Evolutionary conservation across 176 grass and related monocot genomes (phyloP), one percentile per base, ranked within the genome.

Genomic region (Saccharum officinarum): DNA sequence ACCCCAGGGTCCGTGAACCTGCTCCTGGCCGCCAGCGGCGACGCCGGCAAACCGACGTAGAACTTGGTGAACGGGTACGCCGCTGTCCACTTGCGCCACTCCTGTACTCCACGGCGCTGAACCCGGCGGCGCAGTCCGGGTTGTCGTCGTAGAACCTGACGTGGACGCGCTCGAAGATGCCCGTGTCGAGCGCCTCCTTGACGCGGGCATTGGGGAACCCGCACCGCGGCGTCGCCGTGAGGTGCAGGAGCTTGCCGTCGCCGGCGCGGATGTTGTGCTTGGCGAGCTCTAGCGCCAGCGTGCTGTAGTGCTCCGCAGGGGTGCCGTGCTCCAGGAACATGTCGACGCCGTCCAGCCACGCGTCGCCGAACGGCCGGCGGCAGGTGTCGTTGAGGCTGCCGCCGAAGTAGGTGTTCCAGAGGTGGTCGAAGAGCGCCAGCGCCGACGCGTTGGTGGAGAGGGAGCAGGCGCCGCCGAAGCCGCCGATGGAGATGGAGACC

Each of bases 111-210:
- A 8, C 16, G 2, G 7, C 28, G 8, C 74, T 76, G 71, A 55
- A 34, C 64, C 66, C 66, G 17, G 11, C 18, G 3, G 14, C 26
- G 66, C 66, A 78, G 84, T 64, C 17, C 4, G 2, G 0, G 33
- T 34, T 3, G n/a, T 67, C 69, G 33, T 25, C 69, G 46, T 81
- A 87, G 85, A 87, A 75, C 45, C 84, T 10, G 25, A 86, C 28
- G 17, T 86, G 84, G 4, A 86, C 0, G 54, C 84, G 69, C 59
- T 87, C 78, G 23, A 87, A 81, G 78, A 75, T 30, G 15, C 78
- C 70, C 17, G 69, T 81, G 18, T 49, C 70, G 22, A 81, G 33
- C n/a, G 70, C 77, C 6, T 60, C 18, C 13, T 5, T 25, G 15
- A 80, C 4, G 6, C n/a, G 23, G 15, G 4, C 34, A 18, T 69